Conservation (phyloP, 208 protist species). For the Trypanosoma platydactyli region DNA sequence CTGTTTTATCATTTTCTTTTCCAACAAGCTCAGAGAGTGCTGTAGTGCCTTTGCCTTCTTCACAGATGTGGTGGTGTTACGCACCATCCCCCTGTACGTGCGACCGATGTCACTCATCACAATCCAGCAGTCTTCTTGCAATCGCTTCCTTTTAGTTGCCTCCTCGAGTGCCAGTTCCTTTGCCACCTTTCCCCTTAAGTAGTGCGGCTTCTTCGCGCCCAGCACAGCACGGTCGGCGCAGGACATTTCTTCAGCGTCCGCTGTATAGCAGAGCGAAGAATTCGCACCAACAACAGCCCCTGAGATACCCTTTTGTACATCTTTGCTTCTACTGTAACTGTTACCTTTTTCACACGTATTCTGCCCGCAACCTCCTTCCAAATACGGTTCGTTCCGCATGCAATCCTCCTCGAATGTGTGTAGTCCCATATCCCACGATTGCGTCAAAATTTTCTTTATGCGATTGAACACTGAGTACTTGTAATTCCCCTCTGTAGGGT, state of each 20-base stretch:
- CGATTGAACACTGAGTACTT: background rate
- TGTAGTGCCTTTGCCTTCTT: background rate
- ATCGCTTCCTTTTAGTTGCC: slow-evolving; percentile 13
- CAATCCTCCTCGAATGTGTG: background rate
- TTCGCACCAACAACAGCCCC: background rate
- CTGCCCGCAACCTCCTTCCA: background rate
- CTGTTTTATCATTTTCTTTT: slow-evolving; percentile 46
- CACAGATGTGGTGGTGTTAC: background rate
- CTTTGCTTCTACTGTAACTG: background rate
- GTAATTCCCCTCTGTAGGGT: background rate
- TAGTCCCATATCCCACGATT: background rate
- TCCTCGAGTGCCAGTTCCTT: slow-evolving; percentile 22
- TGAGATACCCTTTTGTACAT: background rate
- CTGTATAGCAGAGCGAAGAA: slow-evolving; percentile 57
- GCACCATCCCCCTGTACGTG: slow-evolving; percentile 19
- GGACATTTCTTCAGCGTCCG: slow-evolving; percentile 50
- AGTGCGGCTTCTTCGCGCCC: slow-evolving; percentile 8
- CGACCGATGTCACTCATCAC: slow-evolving; percentile 27
- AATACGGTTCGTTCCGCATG: background rate
- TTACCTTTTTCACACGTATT: background rate
- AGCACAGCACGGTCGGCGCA: slow-evolving; percentile 35
- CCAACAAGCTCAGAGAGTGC: slow-evolving; percentile 20
- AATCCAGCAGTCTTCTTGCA: slow-evolving; percentile 21
- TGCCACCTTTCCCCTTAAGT: slow-evolving; percentile 6
- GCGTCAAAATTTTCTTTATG: background rate